Evolutionary conservation across 2,329 filamentous ascomycete genomes (phyloP).

Genomic region (Grosmannia penicillata): DNA sequence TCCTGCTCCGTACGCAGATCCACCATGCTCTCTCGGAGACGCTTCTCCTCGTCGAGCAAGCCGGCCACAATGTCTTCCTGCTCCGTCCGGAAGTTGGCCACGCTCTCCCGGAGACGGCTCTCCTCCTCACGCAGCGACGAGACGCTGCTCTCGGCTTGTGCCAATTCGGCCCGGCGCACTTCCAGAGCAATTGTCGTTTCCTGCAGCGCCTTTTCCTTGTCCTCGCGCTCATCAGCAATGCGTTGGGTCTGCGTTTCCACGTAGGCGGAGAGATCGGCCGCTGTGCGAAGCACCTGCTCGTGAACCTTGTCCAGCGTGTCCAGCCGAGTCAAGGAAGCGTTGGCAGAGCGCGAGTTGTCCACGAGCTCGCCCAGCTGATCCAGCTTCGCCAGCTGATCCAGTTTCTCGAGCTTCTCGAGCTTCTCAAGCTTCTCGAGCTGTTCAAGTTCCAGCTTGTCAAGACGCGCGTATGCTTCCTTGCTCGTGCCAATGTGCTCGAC

Average conservation of each 20-base stretch:
- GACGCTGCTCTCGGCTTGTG: slow-evolving; percentile 44
- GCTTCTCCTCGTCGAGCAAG: too few species aligned
- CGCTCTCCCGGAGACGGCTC: slow-evolving; percentile 36
- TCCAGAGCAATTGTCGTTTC: slow-evolving; percentile 72
- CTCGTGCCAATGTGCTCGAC: neutral
- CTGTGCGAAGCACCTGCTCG: slow-evolving; percentile 70
- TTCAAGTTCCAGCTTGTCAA: neutral
- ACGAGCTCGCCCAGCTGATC: slow-evolving; percentile 45
- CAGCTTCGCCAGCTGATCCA: slow-evolving; percentile 43
- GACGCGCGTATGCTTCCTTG: neutral
- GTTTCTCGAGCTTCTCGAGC: slow-evolving; percentile 30
- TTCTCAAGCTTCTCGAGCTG: neutral
- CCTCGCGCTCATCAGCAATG: slow-evolving; percentile 63
- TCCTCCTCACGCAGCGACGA: slow-evolving; percentile 31
- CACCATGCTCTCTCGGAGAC: too few species aligned
- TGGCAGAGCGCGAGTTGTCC: slow-evolving; percentile 46
- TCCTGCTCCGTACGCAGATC: too few species aligned
- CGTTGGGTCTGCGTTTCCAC: slow-evolving; percentile 61
- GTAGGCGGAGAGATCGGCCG: slow-evolving; percentile 71
- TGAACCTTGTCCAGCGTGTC: slow-evolving; percentile 81
- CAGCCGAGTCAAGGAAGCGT: slow-evolving; percentile 59
- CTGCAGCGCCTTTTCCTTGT: slow-evolving; percentile 63
- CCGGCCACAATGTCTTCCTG: too few species aligned
- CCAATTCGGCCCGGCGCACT: slow-evolving; percentile 52
- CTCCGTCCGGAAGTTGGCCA: slow-evolving; percentile 22